These are phyloP conservation scores for Salix purpurea DNA, from an alignment of 345 rosid species.

Conservation along the genomic window DNA sequence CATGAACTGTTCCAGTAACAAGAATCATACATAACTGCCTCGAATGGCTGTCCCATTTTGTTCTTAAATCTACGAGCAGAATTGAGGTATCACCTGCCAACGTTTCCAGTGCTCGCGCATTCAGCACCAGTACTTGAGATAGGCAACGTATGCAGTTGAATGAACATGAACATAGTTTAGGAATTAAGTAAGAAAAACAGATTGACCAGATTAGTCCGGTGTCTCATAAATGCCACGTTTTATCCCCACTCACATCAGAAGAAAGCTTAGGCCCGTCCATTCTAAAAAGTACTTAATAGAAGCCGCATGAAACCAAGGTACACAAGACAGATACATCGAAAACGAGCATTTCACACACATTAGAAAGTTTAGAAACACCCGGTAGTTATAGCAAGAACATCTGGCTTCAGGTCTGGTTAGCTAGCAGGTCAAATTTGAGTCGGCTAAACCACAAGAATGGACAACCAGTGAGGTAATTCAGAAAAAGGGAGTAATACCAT, in stretches of 20 bases:
- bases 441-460: neutral
- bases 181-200: neutral
- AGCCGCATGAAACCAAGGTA: neutral
- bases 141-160: neutral
- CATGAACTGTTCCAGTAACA: neutral
- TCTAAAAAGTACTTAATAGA: too few species aligned
- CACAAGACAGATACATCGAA: neutral
- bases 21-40: neutral
- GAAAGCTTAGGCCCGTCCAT: too few species aligned
- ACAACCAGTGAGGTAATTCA: neutral
- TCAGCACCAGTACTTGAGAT: neutral
- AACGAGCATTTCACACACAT: neutral
- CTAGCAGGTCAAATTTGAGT: neutral
- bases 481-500: neutral
- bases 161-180: neutral
- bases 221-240: too few species aligned
- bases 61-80: neutral
- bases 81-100: neutral
- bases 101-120: neutral
- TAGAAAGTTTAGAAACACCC: neutral
- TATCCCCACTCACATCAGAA: too few species aligned
- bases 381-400: neutral
- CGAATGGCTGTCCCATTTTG: neutral
- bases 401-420: neutral
- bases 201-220: neutral